Evolutionary conservation across 768 basidiomycete species (phyloP), one percentile per base, ranked within the genome.

Genomic region (Suillus decipiens): DNA sequence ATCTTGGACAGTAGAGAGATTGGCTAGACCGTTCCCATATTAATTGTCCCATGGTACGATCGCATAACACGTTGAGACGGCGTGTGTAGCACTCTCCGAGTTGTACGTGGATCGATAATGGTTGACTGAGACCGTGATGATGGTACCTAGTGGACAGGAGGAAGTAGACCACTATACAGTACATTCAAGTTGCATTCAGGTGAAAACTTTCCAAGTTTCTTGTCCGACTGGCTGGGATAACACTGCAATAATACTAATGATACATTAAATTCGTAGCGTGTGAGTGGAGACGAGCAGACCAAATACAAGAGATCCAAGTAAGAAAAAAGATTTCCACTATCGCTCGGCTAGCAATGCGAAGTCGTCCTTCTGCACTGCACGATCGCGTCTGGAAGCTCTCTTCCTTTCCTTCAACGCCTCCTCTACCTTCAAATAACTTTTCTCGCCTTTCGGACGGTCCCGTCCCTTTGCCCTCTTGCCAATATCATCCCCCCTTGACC

Each of bases 401-500:
- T 77, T 77, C 24, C 72, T 71, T 59, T 73, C 75, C 67, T 81
- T 79, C 51, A 86, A 62, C 12, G 73, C 74, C n/a, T 77, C 72
- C 11, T 57, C 73, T 59, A 68, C 69, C 59, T 61, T 76, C 69
- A 65, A 72, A 64, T 64, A 73, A 64, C 71, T 71, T 43, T 65
- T 75, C 14, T 66, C 61, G 60, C 66, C 66, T 68, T 73, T 67
- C 65, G 47, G 53, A 63, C 41, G 64, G 53, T 67, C 63, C 31
- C 69, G 76, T 50, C 73, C 65, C 50, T 66, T 73, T 14, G 70
- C 69, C 58, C 74, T 71, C 70, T 89, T 90, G 4, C 87, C 87
- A 48, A 88, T 85, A 66, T 89, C 86, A 61, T 88, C 72, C 28
- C 84, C 83, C 59, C 72, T 76, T 3, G 70, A 66, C 2, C 71